These are phyloP conservation scores for Ogataea pignaliae DNA, from an alignment of 805 yeast species.

Conservation along the genomic window DNA sequence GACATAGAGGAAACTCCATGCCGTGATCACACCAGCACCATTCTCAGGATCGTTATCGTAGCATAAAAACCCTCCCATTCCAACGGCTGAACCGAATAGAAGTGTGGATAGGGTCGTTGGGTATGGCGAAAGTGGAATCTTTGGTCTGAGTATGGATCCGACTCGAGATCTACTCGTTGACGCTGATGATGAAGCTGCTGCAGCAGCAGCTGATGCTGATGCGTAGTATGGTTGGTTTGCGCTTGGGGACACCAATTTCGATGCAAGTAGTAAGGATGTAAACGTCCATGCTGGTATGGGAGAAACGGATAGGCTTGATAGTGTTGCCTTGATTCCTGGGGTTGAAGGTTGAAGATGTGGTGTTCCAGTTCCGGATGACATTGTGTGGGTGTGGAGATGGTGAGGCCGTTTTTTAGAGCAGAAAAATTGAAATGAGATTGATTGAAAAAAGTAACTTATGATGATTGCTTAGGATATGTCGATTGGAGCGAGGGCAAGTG, in stretches of 20 bases:
- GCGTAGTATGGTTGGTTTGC: conserved; percentile 14
- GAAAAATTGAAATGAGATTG: no score
- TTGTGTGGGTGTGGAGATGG: no score
- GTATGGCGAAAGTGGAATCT: conserved; percentile 19
- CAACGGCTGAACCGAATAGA: conserved; percentile 57
- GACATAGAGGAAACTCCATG: conserved; percentile 76
- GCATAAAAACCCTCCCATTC: conserved; percentile 69
- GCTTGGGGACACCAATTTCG: conserved; percentile 7
- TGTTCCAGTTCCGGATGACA: background rate
- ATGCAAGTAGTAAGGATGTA: conserved; percentile 30
- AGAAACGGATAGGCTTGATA: conserved; percentile 25
- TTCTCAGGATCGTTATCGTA: conserved; percentile 70
- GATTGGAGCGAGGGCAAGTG: no score
- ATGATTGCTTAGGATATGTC: no score
- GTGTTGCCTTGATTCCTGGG: no score
- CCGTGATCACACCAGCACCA: conserved; percentile 76
- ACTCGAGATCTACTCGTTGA: conserved; percentile 7
- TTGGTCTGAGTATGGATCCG: conserved; percentile 8
- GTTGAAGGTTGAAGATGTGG: background rate
- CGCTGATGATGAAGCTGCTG: conserved; percentile 10
- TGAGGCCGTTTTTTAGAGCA: no score
- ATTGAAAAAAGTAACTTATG: no score
- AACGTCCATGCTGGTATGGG: conserved; percentile 46
- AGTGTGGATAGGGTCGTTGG: conserved; percentile 27
- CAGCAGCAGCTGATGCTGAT: conserved; percentile 11